Conservation (phyloP, 2,329 filamentous ascomycete species). For the Colletotrichum filicis region DNA sequence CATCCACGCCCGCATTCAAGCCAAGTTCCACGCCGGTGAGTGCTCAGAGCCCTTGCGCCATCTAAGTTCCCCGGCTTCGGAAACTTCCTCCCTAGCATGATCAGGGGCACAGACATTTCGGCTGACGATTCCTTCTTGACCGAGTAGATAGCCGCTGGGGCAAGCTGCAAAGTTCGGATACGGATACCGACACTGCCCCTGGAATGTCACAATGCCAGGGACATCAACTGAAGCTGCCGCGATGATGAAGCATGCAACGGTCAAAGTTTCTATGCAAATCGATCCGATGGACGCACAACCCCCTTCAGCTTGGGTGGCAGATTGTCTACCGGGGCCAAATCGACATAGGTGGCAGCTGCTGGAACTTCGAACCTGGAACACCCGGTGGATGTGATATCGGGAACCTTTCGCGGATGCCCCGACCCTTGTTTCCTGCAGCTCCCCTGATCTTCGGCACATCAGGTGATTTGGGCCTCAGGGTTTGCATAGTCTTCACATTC, state of each 20-base stretch:
- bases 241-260: background rate
- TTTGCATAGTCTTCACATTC: background rate
- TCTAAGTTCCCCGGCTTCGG: constrained; percentile 16
- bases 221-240: background rate
- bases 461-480: background rate
- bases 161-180: background rate
- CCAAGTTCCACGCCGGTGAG: constrained; percentile 18
- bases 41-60: background rate
- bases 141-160: background rate
- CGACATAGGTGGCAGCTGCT: background rate
- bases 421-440: constrained; percentile 30
- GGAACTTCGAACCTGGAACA: constrained; percentile 1
- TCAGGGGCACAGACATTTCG: background rate
- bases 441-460: constrained; percentile 18
- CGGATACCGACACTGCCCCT: background rate
- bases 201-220: background rate
- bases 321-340: background rate
- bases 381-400: constrained; percentile 14
- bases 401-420: constrained; percentile 13
- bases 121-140: background rate
- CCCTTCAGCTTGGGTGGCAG: background rate
- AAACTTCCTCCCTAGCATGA: background rate
- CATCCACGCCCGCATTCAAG: constrained; percentile 4
- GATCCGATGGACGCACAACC: background rate
- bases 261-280: background rate